Evolutionary conservation across 1,139 yeast genomes (phyloP).

Genomic region (Zygotorulaspora mrakii): DNA sequence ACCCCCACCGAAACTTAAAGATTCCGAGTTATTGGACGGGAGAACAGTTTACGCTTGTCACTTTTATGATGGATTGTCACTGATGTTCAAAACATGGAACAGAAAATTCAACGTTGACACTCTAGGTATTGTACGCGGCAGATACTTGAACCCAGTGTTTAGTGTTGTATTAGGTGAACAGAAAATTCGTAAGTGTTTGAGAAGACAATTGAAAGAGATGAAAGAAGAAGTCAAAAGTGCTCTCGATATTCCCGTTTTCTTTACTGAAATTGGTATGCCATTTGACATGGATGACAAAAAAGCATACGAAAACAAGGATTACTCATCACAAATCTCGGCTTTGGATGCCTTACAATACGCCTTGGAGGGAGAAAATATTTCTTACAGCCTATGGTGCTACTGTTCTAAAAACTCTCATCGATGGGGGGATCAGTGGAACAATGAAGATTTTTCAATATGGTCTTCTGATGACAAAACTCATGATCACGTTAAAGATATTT

Average conservation of each 20-base stretch:
- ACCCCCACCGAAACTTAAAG: slow-evolving; percentile 64
- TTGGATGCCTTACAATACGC: slow-evolving; percentile 80
- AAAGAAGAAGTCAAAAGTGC: slow-evolving; percentile 55
- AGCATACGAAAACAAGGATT: slow-evolving; percentile 64
- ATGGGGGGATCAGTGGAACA: slow-evolving; percentile 91
- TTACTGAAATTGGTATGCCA: slow-evolving; percentile 97
- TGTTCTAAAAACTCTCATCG: slow-evolving; percentile 65
- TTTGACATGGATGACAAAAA: slow-evolving; percentile 82
- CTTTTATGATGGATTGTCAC: slow-evolving; percentile 88
- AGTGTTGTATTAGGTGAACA: slow-evolving; percentile 78
- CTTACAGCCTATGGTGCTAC: slow-evolving; percentile 86
- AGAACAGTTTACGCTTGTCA: slow-evolving; percentile 79
- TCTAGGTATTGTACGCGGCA: slow-evolving; percentile 78
- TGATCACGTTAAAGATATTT: not conserved
- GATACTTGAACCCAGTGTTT: slow-evolving; percentile 68
- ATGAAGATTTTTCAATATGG: slow-evolving; percentile 89
- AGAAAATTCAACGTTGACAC: slow-evolving; percentile 78
- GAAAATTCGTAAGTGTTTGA: slow-evolving; percentile 68
- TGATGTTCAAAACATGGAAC: slow-evolving; percentile 86
- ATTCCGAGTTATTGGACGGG: slow-evolving; percentile 54
- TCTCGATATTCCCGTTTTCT: slow-evolving; percentile 71
- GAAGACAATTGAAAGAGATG: slow-evolving; percentile 62
- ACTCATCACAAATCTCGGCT: slow-evolving; percentile 70
- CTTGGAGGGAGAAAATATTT: slow-evolving; percentile 64
- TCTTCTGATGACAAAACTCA: slow-evolving; percentile 55